Conservation (phyloP, 2,329 filamentous ascomycete species). For the Stylonectria norvegica region DNA sequence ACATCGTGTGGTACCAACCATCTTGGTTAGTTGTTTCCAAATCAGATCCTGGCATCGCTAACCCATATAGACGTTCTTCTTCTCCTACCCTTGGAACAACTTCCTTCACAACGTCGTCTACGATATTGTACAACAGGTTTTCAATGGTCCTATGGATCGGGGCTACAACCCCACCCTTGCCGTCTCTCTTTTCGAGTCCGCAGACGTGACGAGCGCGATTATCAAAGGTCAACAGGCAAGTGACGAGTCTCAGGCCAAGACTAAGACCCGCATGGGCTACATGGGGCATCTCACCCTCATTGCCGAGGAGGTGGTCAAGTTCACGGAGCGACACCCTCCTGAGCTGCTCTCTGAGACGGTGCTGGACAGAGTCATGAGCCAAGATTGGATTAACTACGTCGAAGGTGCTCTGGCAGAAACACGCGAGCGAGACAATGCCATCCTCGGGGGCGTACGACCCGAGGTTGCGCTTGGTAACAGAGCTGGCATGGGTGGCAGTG, state of each 20-base stretch:
- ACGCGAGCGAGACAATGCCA: constrained; percentile 94
- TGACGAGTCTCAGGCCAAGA: constrained; percentile 78
- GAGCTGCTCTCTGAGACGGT: constrained; percentile 82
- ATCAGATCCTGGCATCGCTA: constrained; percentile 12
- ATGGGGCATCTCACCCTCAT: constrained; percentile 98
- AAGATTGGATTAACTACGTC: constrained; percentile 91
- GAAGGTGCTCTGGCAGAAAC: constrained; percentile 92
- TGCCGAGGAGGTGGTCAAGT: constrained; percentile 97
- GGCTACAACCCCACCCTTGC: constrained; percentile 88
- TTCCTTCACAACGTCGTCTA: constrained; percentile 99
- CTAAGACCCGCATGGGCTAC: constrained; percentile 89
- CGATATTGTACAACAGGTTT: constrained; percentile 97
- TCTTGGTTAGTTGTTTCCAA: constrained; percentile 67
- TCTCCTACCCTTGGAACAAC: constrained; percentile 98
- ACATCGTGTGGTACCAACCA: constrained; percentile 89
- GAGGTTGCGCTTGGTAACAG: constrained; percentile 83
- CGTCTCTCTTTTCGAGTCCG: constrained; percentile 87
- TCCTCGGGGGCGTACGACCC: constrained; percentile 88
- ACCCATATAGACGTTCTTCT: constrained; percentile 79
- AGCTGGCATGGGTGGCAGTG: constrained; percentile 52
- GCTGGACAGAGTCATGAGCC: constrained; percentile 82
- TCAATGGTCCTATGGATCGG: constrained; percentile 96
- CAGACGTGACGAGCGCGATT: constrained; percentile 85
- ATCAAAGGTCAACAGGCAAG: constrained; percentile 85
- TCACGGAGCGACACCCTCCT: constrained; percentile 88